Evolutionary conservation across 225 moss, liverwort and hornwort species (phyloP).

Genomic region (Polytrichum commune): DNA sequence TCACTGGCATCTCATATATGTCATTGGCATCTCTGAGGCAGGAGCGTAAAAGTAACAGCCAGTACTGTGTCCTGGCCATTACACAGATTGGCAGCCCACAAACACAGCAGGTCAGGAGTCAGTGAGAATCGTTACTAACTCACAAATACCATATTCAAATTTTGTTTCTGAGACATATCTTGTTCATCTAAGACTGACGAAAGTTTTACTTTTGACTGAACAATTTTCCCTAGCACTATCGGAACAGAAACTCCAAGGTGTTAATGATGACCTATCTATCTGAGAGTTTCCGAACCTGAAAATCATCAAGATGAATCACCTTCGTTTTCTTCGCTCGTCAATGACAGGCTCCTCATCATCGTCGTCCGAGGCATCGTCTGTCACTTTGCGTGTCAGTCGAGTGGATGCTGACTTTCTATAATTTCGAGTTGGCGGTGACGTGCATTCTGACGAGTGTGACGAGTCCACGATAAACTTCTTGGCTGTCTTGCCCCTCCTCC

Average conservation of each 20-base stretch:
- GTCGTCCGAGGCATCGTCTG: background rate
- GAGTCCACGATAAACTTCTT: background rate
- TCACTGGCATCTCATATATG: too few species aligned
- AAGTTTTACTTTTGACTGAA: background rate
- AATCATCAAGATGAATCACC: background rate
- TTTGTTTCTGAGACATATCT: background rate
- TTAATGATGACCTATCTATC: background rate
- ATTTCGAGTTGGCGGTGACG: background rate
- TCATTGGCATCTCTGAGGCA: background rate
- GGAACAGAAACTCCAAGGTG: too few species aligned
- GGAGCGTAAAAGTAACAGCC: background rate
- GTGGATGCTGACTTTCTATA: background rate
- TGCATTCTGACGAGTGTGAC: background rate
- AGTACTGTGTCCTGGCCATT: constrained; percentile 1
- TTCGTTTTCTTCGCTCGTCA: constrained; percentile 11
- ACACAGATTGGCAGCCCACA: constrained; percentile 7
- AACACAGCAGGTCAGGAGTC: constrained; percentile 3
- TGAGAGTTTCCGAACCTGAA: background rate
- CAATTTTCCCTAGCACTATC: background rate
- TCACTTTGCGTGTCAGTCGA: background rate
- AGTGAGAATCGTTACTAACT: background rate
- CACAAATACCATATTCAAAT: background rate
- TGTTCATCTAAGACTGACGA: background rate
- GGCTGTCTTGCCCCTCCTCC: background rate
- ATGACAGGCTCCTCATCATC: constrained; percentile 1